phyloP scores from a whole-genome alignment of 768 basidiomycete species.

The Collybia mongolica region DNA sequence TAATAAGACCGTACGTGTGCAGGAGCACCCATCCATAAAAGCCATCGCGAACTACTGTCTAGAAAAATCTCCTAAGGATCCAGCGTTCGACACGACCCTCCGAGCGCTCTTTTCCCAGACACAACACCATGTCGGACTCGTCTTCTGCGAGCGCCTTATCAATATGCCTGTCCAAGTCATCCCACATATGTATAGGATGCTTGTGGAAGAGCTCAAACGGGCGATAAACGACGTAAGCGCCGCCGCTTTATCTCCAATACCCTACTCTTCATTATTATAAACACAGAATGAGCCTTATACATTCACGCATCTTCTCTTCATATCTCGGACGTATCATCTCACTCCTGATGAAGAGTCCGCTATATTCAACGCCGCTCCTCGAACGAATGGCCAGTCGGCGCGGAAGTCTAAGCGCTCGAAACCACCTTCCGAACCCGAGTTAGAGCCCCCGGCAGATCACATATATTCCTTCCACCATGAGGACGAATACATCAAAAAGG shows the following conservation, averaged over 20 bases:
- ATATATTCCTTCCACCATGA: conserved; percentile 84
- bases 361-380: conserved; percentile 40
- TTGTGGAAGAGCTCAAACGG: conserved; percentile 77
- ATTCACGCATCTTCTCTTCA: conserved; percentile 73
- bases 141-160: conserved; percentile 85
- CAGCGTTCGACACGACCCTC: conserved; percentile 51
- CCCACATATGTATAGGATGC: conserved; percentile 90
- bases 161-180: conserved; percentile 96
- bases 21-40: conserved; percentile 72
- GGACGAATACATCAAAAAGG: conserved; percentile 71
- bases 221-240: conserved; percentile 62
- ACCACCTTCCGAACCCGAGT: conserved; percentile 14
- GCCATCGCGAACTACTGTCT: conserved; percentile 71
- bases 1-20: not conserved
- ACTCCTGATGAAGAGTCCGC: conserved; percentile 65
- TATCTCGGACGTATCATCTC: conserved; percentile 79
- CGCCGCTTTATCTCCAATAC: not conserved
- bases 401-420: conserved; percentile 38
- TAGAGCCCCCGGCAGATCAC: conserved; percentile 40
- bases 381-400: conserved; percentile 20
- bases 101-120: conserved; percentile 50
- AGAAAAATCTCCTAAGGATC: conserved; percentile 44
- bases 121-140: conserved; percentile 68
- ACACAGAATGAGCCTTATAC: conserved; percentile 56
- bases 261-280: not conserved